Evolutionary conservation across 768 basidiomycete species (phyloP).

Genomic region (Boletus sp.): DNA sequence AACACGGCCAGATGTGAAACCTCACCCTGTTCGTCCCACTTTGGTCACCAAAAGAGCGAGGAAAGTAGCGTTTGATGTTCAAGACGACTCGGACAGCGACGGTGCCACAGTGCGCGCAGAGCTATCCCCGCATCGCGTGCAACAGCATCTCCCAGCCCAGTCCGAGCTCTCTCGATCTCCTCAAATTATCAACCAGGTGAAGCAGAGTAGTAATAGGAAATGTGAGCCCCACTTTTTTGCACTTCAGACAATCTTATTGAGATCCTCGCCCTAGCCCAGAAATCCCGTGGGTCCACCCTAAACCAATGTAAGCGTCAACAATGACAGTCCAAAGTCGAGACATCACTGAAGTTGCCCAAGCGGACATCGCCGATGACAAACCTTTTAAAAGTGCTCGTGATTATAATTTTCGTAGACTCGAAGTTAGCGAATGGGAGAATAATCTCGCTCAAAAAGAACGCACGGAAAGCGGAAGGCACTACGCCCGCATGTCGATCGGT

Average conservation of each 20-base stretch:
- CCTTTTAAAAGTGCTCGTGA: slow-evolving; percentile 4
- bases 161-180: neutral
- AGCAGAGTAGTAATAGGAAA: slow-evolving; percentile 1
- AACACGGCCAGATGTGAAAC: slow-evolving; percentile 4
- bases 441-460: slow-evolving; percentile 6
- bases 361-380: neutral
- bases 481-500: slow-evolving; percentile 22
- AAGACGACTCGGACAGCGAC: slow-evolving; percentile 13
- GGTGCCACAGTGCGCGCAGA: slow-evolving; percentile 10
- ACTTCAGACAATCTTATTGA: neutral
- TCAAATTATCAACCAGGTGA: neutral
- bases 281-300: neutral
- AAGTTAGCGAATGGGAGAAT: slow-evolving; percentile 2
- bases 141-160: neutral
- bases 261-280: slow-evolving; percentile 6
- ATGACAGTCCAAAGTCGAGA: neutral
- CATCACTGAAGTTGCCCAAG: slow-evolving; percentile 10
- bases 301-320: slow-evolving; percentile 13
- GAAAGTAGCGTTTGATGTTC: slow-evolving; percentile 16
- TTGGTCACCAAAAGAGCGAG: neutral
- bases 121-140: slow-evolving; percentile 2
- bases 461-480: neutral
- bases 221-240: neutral
- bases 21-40: neutral
- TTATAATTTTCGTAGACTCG: neutral